Percentiles rank a stretch among this genome's conserved stretches.
Conservation (phyloP, 345 rosid species). For the Schrenkiella parvula region DNA sequence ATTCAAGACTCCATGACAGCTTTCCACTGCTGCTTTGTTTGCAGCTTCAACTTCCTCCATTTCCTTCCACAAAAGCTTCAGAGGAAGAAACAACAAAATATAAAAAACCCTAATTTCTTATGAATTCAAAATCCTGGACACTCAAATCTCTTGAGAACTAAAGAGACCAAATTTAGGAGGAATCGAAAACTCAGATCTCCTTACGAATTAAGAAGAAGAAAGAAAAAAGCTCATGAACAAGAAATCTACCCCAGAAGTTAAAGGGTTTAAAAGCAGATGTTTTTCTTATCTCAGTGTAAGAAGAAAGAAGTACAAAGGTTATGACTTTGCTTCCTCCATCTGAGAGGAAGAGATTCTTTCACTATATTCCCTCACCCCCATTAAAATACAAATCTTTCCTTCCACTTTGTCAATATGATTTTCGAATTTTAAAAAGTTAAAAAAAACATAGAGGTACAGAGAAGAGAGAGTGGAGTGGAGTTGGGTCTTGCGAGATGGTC, state of each 20-base stretch:
- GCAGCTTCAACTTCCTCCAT: conserved; percentile 56
- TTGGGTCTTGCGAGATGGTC: conserved; percentile 4
- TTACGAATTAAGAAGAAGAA: background rate
- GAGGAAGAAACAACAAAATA: background rate
- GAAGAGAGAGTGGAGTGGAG: conserved; percentile 11
- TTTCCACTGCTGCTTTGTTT: conserved; percentile 49
- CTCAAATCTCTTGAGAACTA: conserved; percentile 3
- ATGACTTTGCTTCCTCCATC: background rate
- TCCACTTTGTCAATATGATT: background rate
- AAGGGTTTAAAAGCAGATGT: background rate
- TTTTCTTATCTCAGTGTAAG: background rate
- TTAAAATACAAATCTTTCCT: background rate
- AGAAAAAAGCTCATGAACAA: conserved; percentile 1
- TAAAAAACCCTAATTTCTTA: background rate
- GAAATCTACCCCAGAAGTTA: conserved; percentile 10
- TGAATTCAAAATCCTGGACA: background rate
- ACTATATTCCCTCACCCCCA: background rate
- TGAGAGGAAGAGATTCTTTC: background rate
- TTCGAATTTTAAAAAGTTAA: background rate
- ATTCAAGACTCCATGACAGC: conserved; percentile 47
- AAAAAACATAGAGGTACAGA: conserved; percentile 1
- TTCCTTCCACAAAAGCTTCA: background rate
- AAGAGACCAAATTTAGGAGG: background rate
- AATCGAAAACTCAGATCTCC: conserved; percentile 1
- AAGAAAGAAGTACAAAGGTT: background rate